Percentiles rank a stretch among this genome's conserved stretches.
These are phyloP conservation scores for Scalesia atractyloides DNA, from an alignment of 129 eudicot genomes.

Conservation along the genomic window DNA sequence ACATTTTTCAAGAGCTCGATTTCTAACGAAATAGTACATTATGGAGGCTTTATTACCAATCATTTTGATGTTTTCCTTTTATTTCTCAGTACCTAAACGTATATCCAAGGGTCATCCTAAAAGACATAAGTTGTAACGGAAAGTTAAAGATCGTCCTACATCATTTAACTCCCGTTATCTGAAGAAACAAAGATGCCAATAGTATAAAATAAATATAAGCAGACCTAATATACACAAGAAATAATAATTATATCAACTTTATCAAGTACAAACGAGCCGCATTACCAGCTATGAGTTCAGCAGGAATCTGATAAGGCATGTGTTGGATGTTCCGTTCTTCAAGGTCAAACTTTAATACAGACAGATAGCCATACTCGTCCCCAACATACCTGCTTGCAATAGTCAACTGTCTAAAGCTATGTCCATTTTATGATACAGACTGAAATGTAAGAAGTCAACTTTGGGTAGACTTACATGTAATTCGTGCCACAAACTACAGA, in stretches of 20 bases:
- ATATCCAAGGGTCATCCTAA: constrained; percentile 15
- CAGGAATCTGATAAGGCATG: constrained; percentile 73
- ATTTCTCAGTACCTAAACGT: constrained; percentile 4
- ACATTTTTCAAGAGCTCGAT: neutral
- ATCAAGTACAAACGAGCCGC: constrained; percentile 26
- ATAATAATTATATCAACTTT: constrained; percentile 14
- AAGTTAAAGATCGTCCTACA: neutral
- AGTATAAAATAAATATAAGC: neutral
- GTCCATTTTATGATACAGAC: constrained; percentile 2
- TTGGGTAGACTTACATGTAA: constrained; percentile 60
- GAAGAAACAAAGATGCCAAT: constrained; percentile 1
- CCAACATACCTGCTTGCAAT: constrained; percentile 70
- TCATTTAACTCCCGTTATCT: neutral
- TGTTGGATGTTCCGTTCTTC: constrained; percentile 57
- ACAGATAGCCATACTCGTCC: constrained; percentile 84
- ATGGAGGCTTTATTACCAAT: constrained; percentile 7
- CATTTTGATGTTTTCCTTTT: constrained; percentile 9
- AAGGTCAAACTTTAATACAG: constrained; percentile 70
- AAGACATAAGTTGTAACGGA: constrained; percentile 2
- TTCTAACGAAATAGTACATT: neutral
- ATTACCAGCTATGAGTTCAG: constrained; percentile 80
- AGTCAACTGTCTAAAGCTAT: constrained; percentile 11
- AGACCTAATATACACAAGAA: constrained; percentile 13
- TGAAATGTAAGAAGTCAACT: constrained; percentile 1
- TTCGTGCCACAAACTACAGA: constrained; percentile 62